Percentiles rank a stretch among this genome's conserved stretches.
Evolutionary conservation across 306 rosid genomes (phyloP).

Genomic region (Begonia masoniana): DNA sequence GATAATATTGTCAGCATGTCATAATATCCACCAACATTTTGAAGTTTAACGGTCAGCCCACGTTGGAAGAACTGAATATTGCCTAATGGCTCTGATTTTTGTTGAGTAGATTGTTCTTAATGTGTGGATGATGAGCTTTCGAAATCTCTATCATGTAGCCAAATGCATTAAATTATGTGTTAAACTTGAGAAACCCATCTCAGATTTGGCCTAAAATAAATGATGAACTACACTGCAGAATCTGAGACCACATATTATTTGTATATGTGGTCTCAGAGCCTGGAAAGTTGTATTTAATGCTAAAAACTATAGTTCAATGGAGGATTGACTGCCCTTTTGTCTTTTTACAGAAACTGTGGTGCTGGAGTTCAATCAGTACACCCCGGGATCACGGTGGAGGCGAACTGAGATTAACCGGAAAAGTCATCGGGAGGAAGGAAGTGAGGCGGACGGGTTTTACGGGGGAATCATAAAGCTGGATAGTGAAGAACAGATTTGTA

Average conservation of each 20-base stretch:
- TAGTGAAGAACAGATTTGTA: slow-evolving; percentile 32
- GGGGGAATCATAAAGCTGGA: slow-evolving; percentile 81
- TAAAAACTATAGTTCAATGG: too few species aligned
- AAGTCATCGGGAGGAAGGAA: slow-evolving; percentile 76
- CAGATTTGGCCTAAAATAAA: too few species aligned
- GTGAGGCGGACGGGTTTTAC: slow-evolving; percentile 76
- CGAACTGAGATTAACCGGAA: slow-evolving; percentile 38
- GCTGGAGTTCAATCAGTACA: slow-evolving; percentile 87
- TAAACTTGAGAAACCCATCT: too few species aligned
- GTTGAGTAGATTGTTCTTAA: slow-evolving; percentile 15
- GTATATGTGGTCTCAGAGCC: too few species aligned
- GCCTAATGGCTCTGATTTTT: slow-evolving; percentile 11
- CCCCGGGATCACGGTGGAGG: slow-evolving; percentile 74
- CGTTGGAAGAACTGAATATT: slow-evolving; percentile 21
- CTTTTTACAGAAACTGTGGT: slow-evolving; percentile 53
- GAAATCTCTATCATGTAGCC: too few species aligned
- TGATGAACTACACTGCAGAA: too few species aligned
- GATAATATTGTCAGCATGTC: slow-evolving; percentile 53
- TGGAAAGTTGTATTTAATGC: too few species aligned
- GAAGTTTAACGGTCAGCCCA: slow-evolving; percentile 45
- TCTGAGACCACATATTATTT: too few species aligned
- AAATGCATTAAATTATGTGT: too few species aligned
- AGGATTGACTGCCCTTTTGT: too few species aligned
- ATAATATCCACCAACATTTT: slow-evolving; percentile 57
- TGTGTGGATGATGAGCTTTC: slow-evolving; percentile 2